Percentiles rank a stretch among this genome's conserved stretches.
Conservation (phyloP, 345 rosid species). For the Ceriops zippeliana region DNA sequence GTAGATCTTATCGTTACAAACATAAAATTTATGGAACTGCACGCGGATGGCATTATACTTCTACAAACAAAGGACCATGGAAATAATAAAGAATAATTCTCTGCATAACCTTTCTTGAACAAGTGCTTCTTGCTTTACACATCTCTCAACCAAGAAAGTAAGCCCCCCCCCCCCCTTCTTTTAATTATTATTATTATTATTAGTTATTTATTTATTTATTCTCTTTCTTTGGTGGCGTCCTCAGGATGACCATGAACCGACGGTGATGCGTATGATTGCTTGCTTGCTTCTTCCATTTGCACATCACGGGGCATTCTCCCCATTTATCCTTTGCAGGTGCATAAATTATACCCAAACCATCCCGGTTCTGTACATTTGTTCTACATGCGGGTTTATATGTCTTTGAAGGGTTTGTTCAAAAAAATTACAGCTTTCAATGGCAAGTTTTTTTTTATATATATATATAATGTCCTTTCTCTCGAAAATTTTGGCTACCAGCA, state of each 20-base stretch:
- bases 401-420: background rate
- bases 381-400: background rate
- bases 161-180: too few relatives aligned
- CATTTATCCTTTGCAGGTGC: slow-evolving; percentile 20
- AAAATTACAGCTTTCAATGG: too few relatives aligned
- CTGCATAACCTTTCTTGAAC: slow-evolving; percentile 20
- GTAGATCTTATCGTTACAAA: too few relatives aligned
- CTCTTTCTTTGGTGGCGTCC: slow-evolving; percentile 23
- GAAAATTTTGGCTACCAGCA: too few relatives aligned
- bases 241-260: slow-evolving; percentile 23
- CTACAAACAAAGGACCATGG: too few relatives aligned
- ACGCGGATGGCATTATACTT: too few relatives aligned
- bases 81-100: slow-evolving; percentile 6
- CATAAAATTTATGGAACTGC: too few relatives aligned
- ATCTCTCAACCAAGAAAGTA: slow-evolving; percentile 25
- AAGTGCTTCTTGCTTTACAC: slow-evolving; percentile 41
- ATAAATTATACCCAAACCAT: background rate
- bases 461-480: too few relatives aligned
- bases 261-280: slow-evolving; percentile 19
- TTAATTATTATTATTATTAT: too few relatives aligned
- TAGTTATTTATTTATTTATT: too few relatives aligned
- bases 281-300: slow-evolving; percentile 19
- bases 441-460: too few relatives aligned
- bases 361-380: background rate
- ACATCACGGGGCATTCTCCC: slow-evolving; percentile 19